Conservation (phyloP, 768 basidiomycete species). For the Termitomyces sp. region DNA sequence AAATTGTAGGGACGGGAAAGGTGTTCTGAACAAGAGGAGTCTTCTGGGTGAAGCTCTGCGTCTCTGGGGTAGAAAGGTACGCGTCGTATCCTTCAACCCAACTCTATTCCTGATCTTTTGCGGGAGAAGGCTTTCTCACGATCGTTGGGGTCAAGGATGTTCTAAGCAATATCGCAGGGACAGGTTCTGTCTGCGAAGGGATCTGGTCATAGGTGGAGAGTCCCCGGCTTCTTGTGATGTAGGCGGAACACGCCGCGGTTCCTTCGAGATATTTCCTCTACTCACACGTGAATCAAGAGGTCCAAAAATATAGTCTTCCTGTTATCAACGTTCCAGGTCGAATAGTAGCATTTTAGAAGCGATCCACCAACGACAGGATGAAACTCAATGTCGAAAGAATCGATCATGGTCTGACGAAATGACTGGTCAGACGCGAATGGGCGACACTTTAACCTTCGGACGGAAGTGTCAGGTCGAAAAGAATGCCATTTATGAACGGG, state of each 20-base stretch:
- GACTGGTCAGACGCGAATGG: slow-evolving; percentile 47
- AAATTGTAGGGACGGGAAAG: neutral
- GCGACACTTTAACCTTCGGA: slow-evolving; percentile 51
- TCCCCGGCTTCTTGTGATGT: neutral
- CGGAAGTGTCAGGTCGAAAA: slow-evolving; percentile 56
- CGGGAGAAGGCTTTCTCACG: neutral
- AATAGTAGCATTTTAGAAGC: slow-evolving; percentile 54
- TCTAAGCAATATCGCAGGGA: slow-evolving; percentile 5
- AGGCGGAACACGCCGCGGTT: neutral
- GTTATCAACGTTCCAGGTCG: slow-evolving; percentile 50
- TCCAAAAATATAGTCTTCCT: slow-evolving; percentile 16
- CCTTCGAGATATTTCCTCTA: neutral
- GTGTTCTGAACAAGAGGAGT: neutral
- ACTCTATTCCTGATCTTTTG: neutral
- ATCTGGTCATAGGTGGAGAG: slow-evolving; percentile 1
- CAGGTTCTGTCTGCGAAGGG: slow-evolving; percentile 14
- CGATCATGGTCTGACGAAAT: slow-evolving; percentile 56
- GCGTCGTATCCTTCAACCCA: neutral
- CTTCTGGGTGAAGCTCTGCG: neutral
- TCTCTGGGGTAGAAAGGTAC: neutral
- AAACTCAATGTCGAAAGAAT: slow-evolving; percentile 44
- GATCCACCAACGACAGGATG: slow-evolving; percentile 52
- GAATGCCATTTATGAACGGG: slow-evolving; percentile 42
- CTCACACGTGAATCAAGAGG: neutral
- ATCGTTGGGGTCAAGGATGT: slow-evolving; percentile 7